Evolutionary conservation across 805 yeast genomes (phyloP), one percentile per base, ranked within the genome.

Genomic region (Pichia eremophila): DNA sequence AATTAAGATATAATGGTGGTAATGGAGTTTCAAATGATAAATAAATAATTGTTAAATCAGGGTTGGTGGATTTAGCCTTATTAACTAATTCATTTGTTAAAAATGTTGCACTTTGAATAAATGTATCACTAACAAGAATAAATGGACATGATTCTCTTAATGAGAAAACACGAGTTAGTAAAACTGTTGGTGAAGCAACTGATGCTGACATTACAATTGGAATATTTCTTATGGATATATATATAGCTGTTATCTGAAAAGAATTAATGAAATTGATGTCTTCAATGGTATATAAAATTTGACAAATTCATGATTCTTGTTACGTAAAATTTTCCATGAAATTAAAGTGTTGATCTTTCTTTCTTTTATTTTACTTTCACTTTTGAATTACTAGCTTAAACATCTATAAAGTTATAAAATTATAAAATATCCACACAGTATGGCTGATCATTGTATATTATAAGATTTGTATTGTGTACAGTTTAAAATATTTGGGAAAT

Each of bases 131-230:
- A 5, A 84, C 69, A 5, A 91, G 69, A 3, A 87, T 62, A 46
- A 91, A 76, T 0, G 95, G 95, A 0, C 91, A 75, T 22, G 64
- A 64, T 57, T 93, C 98, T 53, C 81, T 85, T 45, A 86, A 66
- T 3, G 80, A 65, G 3, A 93, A 63, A 8, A 87, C 68, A 49
- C 98, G 68, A 41, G 74, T 78, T 47, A 90, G 68, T 7, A 89
- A 68, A 32, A 83, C 82, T n/a, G 74, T 52, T 39, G 68, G 59
- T 3, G 67, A 62, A 9, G 65, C 63, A 8, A 56, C 51, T 1
- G 66, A 48, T 7, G 58, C 54, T 11, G 63, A 53, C 66, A 62
- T 62, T 6, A n/a, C n/a, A n/a, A n/a, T n/a, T n/a, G n/a, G n/a
- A n/a, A n/a, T n/a, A n/a, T n/a, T n/a, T n/a, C n/a, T n/a, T n/a